A percentile compares a stretch with the other conserved stretches of the same genome.
phyloP scores from a whole-genome alignment of 208 protist species.

The Balamuthia mandrillaris region DNA sequence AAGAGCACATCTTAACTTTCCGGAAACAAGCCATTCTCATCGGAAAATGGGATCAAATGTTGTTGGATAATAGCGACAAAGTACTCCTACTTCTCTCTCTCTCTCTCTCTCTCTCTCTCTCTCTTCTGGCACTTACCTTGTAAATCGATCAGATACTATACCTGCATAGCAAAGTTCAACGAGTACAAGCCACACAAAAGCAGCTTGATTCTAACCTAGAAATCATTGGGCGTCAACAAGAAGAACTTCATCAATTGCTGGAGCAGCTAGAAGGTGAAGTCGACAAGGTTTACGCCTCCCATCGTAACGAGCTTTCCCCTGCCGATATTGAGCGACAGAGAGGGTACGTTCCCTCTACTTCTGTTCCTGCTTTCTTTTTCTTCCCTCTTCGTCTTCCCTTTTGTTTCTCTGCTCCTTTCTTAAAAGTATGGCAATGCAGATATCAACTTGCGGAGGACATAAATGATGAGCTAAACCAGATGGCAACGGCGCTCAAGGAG shows the following conservation, averaged over 20 bases:
- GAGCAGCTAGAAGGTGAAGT: background rate
- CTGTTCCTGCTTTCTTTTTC: background rate
- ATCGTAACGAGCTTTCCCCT: background rate
- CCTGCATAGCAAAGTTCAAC: background rate
- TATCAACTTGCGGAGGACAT: background rate
- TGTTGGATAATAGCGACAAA: background rate
- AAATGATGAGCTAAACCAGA: background rate
- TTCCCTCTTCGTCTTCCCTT: background rate
- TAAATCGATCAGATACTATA: background rate
- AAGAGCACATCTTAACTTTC: background rate
- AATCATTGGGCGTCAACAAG: background rate
- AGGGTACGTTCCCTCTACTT: background rate
- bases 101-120: background rate
- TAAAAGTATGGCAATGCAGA: background rate
- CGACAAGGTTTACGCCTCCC: background rate
- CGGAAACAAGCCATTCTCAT: background rate
- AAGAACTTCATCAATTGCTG: background rate
- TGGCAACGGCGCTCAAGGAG: background rate
- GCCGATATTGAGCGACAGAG: background rate
- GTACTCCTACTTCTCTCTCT: background rate
- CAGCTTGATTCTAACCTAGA: background rate
- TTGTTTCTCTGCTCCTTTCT: background rate
- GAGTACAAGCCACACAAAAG: background rate
- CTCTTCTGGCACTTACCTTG: background rate
- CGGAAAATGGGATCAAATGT: background rate